Conservation (phyloP, 2,329 filamentous ascomycete species). For the Gaeumannomyces sp. region DNA sequence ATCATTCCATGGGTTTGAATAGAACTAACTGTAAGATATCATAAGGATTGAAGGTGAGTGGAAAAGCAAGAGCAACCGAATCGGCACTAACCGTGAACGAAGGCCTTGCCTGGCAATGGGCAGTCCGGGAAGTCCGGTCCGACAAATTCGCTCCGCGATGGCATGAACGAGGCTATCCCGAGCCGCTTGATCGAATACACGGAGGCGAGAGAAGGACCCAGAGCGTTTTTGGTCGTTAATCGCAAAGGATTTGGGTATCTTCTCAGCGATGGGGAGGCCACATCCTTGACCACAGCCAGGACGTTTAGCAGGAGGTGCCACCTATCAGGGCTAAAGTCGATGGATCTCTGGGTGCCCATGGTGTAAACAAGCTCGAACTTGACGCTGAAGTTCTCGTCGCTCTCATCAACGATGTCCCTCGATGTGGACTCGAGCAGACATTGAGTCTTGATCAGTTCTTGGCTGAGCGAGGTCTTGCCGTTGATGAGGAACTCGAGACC, state of each 20-base stretch:
- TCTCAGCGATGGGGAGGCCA: constrained; percentile 19
- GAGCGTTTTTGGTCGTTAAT: not conserved
- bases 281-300: constrained; percentile 33
- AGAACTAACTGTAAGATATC: no score
- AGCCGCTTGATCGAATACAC: constrained; percentile 36
- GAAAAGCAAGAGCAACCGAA: not conserved
- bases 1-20: not conserved
- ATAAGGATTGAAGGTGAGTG: no score
- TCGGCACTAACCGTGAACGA: constrained; percentile 50
- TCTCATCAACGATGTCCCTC: constrained; percentile 58
- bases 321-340: constrained; percentile 47
- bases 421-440: constrained; percentile 26
- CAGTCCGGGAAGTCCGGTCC: not conserved
- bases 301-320: constrained; percentile 52
- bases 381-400: constrained; percentile 55
- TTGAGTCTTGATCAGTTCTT: not conserved
- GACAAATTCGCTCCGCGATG: not conserved
- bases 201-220: constrained; percentile 41
- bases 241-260: constrained; percentile 33
- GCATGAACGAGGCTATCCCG: constrained; percentile 22
- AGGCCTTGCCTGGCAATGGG: constrained; percentile 1
- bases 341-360: constrained; percentile 42
- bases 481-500: constrained; percentile 40
- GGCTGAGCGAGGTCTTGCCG: not conserved
- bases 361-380: constrained; percentile 60